Conservation (phyloP, 2,329 filamentous ascomycete species). For the Didymella exigua region DNA sequence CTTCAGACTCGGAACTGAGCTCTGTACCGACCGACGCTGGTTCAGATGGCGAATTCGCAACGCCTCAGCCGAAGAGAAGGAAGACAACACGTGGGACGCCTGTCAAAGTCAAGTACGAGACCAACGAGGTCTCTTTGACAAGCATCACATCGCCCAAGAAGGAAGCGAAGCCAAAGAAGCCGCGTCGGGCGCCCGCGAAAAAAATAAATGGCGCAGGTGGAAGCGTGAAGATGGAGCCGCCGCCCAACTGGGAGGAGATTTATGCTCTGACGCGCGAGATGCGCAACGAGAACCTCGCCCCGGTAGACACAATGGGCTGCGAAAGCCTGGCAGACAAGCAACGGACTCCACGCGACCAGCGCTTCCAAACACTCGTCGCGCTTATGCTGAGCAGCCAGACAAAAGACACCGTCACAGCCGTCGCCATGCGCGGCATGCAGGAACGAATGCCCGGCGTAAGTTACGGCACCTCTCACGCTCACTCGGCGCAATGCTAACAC, state of each 20-base stretch:
- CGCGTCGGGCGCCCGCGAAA: constrained; percentile 47
- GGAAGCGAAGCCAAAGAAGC: constrained; percentile 36
- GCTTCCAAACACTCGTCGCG: constrained; percentile 85
- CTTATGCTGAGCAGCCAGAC: constrained; percentile 93
- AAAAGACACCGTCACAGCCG: constrained; percentile 88
- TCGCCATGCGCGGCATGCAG: constrained; percentile 79
- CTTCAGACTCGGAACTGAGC: constrained; percentile 42
- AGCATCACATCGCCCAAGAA: constrained; percentile 34
- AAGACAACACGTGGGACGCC: constrained; percentile 44
- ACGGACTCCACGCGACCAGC: constrained; percentile 61
- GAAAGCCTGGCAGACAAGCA: constrained; percentile 70
- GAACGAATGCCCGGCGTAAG: constrained; percentile 66
- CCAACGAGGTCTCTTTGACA: constrained; percentile 25
- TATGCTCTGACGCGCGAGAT: constrained; percentile 80
- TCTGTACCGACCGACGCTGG: constrained; percentile 35
- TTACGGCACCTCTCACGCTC: not conserved
- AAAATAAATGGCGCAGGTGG: constrained; percentile 38
- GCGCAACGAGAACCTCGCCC: constrained; percentile 73
- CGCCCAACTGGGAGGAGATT: constrained; percentile 81
- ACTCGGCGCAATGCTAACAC: constrained; percentile 9
- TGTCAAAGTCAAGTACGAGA: constrained; percentile 39
- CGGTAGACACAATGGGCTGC: constrained; percentile 98
- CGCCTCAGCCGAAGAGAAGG: constrained; percentile 54
- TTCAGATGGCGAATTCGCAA: constrained; percentile 30
- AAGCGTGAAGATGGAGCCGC: constrained; percentile 61